Conservation (phyloP, 208 protist species). For the Endotrypanum monterogeii region DNA sequence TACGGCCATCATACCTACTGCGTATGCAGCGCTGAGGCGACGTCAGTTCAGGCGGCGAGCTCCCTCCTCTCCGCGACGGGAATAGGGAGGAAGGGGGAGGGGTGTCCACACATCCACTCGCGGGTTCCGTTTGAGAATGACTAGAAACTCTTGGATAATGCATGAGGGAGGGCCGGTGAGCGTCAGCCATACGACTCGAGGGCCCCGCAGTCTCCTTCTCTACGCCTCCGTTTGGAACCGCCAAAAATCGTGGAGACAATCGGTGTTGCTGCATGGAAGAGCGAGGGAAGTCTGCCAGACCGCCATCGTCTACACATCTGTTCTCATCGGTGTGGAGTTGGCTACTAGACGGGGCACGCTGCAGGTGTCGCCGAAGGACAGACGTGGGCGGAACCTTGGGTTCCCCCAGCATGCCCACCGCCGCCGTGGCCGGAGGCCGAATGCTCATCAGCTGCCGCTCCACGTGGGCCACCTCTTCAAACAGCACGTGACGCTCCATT, state of each 20-base stretch:
- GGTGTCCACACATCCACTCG: not conserved
- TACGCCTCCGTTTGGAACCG: not conserved
- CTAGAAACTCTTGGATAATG: not conserved
- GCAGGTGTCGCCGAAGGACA: not conserved
- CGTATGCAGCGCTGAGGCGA: not conserved
- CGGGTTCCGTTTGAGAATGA: not conserved
- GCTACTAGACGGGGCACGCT: not conserved
- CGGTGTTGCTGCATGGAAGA: not conserved
- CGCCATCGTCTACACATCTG: not conserved
- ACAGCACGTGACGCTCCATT: conserved; percentile 31
- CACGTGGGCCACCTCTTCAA: conserved; percentile 33
- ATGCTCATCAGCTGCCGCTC: conserved; percentile 28
- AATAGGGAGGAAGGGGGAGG: not conserved
- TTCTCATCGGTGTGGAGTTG: not conserved
- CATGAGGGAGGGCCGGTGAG: not conserved
- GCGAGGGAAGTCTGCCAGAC: not conserved
- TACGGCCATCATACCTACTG: not conserved
- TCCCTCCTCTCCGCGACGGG: not conserved
- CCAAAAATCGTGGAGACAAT: not conserved
- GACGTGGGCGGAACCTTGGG: not conserved
- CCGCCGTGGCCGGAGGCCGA: not conserved
- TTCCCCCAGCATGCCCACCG: not conserved
- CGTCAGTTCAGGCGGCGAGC: conserved; percentile 12
- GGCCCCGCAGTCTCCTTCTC: not conserved
- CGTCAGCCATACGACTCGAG: conserved; percentile 6